phyloP scores from a whole-genome alignment of 768 basidiomycete species.

The Podaxis sp. region DNA sequence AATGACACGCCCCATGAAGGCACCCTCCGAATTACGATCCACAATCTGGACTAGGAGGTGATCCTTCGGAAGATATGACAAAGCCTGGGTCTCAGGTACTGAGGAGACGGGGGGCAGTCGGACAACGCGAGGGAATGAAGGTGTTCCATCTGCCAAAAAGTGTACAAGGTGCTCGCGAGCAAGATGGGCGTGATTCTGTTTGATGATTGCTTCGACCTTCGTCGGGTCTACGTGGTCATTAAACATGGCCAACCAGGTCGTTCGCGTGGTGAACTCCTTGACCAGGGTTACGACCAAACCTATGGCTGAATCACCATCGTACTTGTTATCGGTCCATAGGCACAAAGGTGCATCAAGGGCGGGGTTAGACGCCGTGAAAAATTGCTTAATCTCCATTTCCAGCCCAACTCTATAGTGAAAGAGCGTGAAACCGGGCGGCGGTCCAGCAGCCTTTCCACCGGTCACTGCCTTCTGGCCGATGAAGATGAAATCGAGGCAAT shows the following conservation, averaged over 20 bases:
- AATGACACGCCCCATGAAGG: not conserved
- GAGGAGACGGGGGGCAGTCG: not conserved
- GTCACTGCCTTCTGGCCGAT: slow-evolving; percentile 11
- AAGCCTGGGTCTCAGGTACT: not conserved
- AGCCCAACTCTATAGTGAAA: slow-evolving; percentile 17
- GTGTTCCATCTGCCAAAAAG: not conserved
- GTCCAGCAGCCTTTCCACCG: not conserved
- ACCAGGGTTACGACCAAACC: slow-evolving; percentile 30
- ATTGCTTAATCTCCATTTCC: slow-evolving; percentile 20
- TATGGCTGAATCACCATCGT: slow-evolving; percentile 28
- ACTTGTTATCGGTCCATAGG: slow-evolving; percentile 19
- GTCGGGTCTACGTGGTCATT: slow-evolving; percentile 18
- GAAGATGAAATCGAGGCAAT: slow-evolving; percentile 16
- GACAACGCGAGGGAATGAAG: slow-evolving; percentile 5
- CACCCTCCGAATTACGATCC: not conserved
- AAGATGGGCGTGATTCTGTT: slow-evolving; percentile 11
- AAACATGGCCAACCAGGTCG: slow-evolving; percentile 27
- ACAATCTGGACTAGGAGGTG: not conserved
- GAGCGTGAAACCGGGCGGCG: not conserved
- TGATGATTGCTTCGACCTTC: slow-evolving; percentile 13
- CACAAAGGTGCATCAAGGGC: not conserved
- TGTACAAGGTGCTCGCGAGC: slow-evolving; percentile 8
- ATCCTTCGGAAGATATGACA: not conserved
- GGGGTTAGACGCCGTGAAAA: not conserved
- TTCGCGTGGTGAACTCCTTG: slow-evolving; percentile 30